Evolutionary conservation across 2,329 filamentous ascomycete genomes (phyloP).

Genomic region (Calonectria henricotiae): DNA sequence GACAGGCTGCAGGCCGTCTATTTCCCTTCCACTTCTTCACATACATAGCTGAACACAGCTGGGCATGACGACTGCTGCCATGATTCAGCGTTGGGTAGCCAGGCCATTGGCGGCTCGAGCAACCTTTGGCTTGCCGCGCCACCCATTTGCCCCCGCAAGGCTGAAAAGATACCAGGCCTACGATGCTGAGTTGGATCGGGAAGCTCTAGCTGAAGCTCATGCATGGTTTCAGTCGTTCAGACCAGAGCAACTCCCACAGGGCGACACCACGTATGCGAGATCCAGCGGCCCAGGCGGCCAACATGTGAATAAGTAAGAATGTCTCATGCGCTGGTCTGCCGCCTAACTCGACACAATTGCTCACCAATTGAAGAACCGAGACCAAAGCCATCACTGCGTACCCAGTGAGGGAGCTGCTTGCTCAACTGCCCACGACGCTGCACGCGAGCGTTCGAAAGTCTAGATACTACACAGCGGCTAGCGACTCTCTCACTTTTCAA

Average conservation of each 20-base stretch:
- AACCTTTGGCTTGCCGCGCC: neutral
- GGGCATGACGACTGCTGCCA: conserved; percentile 19
- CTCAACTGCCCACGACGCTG: conserved; percentile 65
- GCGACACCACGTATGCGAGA: conserved; percentile 70
- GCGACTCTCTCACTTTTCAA: conserved; percentile 70
- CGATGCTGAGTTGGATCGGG: conserved; percentile 67
- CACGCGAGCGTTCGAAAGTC: conserved; percentile 66
- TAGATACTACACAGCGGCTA: conserved; percentile 69
- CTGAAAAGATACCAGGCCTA: conserved; percentile 65
- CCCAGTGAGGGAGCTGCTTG: conserved; percentile 65
- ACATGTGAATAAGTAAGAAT: conserved; percentile 74
- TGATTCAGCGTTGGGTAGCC: conserved; percentile 40
- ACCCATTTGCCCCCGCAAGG: conserved; percentile 40
- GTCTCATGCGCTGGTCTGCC: conserved; percentile 53
- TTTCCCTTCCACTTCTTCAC: conserved; percentile 3
- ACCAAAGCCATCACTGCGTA: conserved; percentile 73
- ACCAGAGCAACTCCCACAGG: conserved; percentile 64
- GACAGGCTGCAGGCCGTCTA: conserved; percentile 12
- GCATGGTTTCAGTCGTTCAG: conserved; percentile 67
- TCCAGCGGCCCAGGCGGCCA: conserved; percentile 76
- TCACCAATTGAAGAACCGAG: conserved; percentile 70
- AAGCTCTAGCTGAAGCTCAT: conserved; percentile 68
- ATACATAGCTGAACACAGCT: neutral
- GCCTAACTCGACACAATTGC: conserved; percentile 58
- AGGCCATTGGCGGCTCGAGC: conserved; percentile 20